Conservation (phyloP, 2,329 filamentous ascomycete species). For the Sporothrix curviconia region DNA sequence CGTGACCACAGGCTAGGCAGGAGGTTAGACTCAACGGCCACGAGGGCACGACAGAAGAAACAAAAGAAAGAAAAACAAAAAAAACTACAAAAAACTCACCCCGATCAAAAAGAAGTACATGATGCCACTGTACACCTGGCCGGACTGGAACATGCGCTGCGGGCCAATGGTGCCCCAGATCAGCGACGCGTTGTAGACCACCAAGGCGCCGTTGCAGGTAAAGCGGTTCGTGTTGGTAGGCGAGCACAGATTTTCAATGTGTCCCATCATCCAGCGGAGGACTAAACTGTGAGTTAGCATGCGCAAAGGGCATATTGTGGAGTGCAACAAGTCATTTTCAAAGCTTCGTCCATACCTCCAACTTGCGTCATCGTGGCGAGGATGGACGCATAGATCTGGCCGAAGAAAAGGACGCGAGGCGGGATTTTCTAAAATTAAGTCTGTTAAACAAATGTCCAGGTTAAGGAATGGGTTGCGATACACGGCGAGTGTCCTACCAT, state of each 20-base stretch:
- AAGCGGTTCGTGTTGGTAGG: slow-evolving; percentile 41
- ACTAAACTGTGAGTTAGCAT: slow-evolving; percentile 30
- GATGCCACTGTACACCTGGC: slow-evolving; percentile 42
- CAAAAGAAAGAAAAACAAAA: no score
- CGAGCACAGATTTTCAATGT: slow-evolving; percentile 45
- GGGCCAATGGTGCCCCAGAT: slow-evolving; percentile 51
- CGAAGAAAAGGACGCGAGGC: slow-evolving; percentile 51
- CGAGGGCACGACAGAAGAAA: slow-evolving; percentile 13
- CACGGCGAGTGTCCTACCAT: slow-evolving; percentile 6
- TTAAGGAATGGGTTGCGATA: background rate
- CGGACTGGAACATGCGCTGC: slow-evolving; percentile 42
- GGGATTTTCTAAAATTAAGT: slow-evolving; percentile 37
- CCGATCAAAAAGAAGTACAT: slow-evolving; percentile 47
- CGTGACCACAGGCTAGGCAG: slow-evolving; percentile 7
- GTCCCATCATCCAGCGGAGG: slow-evolving; percentile 42
- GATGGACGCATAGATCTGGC: slow-evolving; percentile 53
- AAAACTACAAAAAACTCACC: slow-evolving; percentile 24
- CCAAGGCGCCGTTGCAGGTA: slow-evolving; percentile 47
- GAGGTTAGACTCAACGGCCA: slow-evolving; percentile 34
- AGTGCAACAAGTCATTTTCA: slow-evolving; percentile 37
- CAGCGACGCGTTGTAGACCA: slow-evolving; percentile 50
- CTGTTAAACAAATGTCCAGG: background rate
- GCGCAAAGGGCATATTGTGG: slow-evolving; percentile 28
- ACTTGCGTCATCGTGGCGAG: slow-evolving; percentile 38
- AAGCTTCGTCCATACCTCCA: slow-evolving; percentile 8